A percentile compares a stretch with the other conserved stretches of the same genome.
Conservation (phyloP, 306 rosid species). For the Sphenostylis stenocarpa region DNA sequence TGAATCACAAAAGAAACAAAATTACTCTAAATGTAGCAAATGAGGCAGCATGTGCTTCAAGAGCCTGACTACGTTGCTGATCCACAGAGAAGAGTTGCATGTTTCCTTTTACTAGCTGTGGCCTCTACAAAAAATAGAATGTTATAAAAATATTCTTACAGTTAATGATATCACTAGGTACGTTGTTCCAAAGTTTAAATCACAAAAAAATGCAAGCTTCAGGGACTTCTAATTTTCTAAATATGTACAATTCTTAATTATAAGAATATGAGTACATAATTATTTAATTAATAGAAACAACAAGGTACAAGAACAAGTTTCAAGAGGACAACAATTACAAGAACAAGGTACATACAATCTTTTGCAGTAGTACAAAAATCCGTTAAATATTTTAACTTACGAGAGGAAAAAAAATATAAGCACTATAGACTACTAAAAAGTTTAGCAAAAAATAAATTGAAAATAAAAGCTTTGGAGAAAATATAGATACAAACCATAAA, state of each 20-base stretch:
- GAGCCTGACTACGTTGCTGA: constrained; percentile 70
- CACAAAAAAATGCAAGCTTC: not conserved
- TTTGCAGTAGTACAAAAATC: not conserved
- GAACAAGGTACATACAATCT: not conserved
- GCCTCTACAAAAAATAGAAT: constrained; percentile 43
- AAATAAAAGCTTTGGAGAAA: not conserved
- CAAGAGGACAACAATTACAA: not conserved
- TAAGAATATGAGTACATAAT: not conserved
- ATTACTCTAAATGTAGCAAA: constrained; percentile 56
- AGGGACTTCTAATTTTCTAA: not conserved
- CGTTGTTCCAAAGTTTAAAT: not conserved
- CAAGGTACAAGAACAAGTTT: not conserved
- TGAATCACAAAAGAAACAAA: not conserved
- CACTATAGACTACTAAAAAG: not conserved
- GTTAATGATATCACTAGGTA: not conserved
- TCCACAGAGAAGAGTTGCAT: constrained; percentile 71
- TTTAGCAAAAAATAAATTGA: not conserved
- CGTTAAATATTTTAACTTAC: not conserved
- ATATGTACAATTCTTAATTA: not conserved
- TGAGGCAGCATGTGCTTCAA: constrained; percentile 74
- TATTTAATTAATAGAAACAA: not conserved
- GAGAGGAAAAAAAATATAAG: not conserved
- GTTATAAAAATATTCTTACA: not conserved
- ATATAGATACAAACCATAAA: not conserved
- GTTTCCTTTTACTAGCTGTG: constrained; percentile 66